A percentile compares a stretch with the other conserved stretches of the same genome.
phyloP scores from a whole-genome alignment of 2,329 filamentous ascomycete genomes.

The Apiospora koreana region DNA sequence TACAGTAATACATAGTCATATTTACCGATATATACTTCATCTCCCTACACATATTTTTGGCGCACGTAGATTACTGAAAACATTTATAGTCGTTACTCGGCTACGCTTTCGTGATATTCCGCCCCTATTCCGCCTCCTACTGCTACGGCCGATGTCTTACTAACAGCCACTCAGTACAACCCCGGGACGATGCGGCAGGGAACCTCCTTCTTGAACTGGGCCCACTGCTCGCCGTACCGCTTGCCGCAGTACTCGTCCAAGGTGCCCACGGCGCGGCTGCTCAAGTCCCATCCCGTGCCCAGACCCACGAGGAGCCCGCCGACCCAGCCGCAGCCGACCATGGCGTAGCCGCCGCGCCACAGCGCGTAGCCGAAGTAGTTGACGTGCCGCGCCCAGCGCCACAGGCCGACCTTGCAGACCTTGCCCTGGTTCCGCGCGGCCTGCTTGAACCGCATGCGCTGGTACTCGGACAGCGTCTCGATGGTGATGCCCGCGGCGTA shows the following conservation, averaged over 20 bases:
- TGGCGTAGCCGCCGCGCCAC: constrained; percentile 32
- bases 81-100: not conserved
- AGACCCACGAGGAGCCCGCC: constrained; percentile 31
- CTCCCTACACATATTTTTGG: not conserved
- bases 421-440: constrained; percentile 38
- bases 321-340: constrained; percentile 38
- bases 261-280: constrained; percentile 30
- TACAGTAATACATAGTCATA: not conserved
- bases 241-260: constrained; percentile 40
- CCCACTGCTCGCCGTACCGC: constrained; percentile 41
- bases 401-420: constrained; percentile 39
- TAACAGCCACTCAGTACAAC: constrained; percentile 30
- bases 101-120: no score
- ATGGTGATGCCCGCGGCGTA: constrained; percentile 53
- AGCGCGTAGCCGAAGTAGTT: constrained; percentile 41
- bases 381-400: constrained; percentile 40
- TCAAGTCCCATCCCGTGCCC: constrained; percentile 34
- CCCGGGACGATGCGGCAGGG: constrained; percentile 38
- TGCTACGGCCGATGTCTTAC: no score
- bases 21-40: not conserved
- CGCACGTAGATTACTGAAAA: no score
- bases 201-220: constrained; percentile 38
- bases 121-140: no score
- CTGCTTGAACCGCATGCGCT: constrained; percentile 48
- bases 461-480: constrained; percentile 58